Evolutionary conservation across 2,329 filamentous ascomycete genomes (phyloP), one percentile per base, ranked within the genome.

Genomic region (Arthrobotrys conoides): DNA sequence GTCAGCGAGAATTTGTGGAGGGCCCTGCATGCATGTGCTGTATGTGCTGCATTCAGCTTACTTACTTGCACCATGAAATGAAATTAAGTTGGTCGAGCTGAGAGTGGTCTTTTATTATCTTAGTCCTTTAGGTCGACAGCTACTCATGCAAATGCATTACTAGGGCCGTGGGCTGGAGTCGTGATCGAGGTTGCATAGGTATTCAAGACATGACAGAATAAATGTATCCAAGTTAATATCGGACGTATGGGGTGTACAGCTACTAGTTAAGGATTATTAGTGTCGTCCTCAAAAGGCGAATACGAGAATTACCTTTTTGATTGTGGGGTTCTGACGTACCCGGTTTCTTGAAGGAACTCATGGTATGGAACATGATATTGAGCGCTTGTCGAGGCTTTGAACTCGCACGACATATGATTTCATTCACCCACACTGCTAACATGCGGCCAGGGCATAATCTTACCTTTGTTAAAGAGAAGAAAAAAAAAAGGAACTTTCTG

Each of bases 21-120:
- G 22, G 44, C 64, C 41, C 59, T 75, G 53, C 69, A 67, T 67
- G 51, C 61, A 59, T 46, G 10, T 41, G 49, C 48, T 57, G 5
- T 41, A 16, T 49, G 44, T 16, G 59, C 69, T 36, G 59, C 68
- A 57, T 71, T 64, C 38, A 59, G 68, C 33, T 46, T 61, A 27
- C n/a, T n/a, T n/a, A n/a, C n/a, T n/a, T n/a, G n/a, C 57, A 44
- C 16, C 33, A n/a, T 18, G 24, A 44, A 44, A 14, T 20, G 20
- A 61, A 41, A 41, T 61, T 61, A 61, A n/a, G 24, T 24, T 16
- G 20, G 8, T n/a, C 18, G 6, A 49, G 9, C 18, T 49, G 12
- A 14, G 20, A 30, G 27, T 16, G 46, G 8, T 9, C n/a, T n/a
- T n/a, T n/a, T n/a, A n/a, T n/a, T n/a, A n/a, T n/a, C n/a, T n/a